Base-by-base conservation (phyloP, 2,329 filamentous ascomycete genomes). In the Fusarium xyrophilum region DNA sequence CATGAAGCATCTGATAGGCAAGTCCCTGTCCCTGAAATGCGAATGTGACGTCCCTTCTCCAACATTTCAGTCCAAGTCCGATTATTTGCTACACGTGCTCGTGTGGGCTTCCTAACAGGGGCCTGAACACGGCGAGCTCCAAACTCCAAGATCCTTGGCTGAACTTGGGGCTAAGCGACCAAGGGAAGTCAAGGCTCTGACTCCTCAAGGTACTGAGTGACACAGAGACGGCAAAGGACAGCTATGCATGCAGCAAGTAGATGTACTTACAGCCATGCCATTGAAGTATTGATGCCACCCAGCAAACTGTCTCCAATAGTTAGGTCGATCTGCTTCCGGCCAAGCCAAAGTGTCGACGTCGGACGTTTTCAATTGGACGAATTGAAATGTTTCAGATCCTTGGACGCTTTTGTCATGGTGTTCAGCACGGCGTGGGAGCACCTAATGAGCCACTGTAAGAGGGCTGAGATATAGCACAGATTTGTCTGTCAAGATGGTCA, bases 251-350 rank as follows among this genome's bases (percentile, higher is more conserved):
- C 23, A 38, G 25, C 14, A 65, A 44, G 61, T 65, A 61, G 36
- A 59, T 63, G 47, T 72, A 72, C 71, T 47, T 65, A 40, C 60
- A 64, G 70, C 48, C 44, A 72, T 59, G 51, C 67, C 69, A 67
- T 72, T 70, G 46, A 63, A 60, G 57, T 60, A 70, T 64, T 50
- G 42, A 61, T 55, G 62, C 62, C 63, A 66, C 62, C 46, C 56
- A 67, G 65, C 50, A 63, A 72, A 60, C 60, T 59, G 59, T 55
- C 58, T 60, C 56, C 51, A 65, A 60, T 68, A 28, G 40, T 50
- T 51, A 64, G 63, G 69, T 53, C 57, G 63, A 74, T 73, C 69
- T 73, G 71, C 53, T 73, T 74, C 65, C 68, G 68, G 71, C 51
- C 62, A 69, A 63, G 59, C 56, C 64, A 70, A 65, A 68, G 67